A percentile compares a stretch with the other conserved stretches of the same genome.
phyloP scores from a whole-genome alignment of 768 basidiomycete species.

The Amanita exitialis region DNA sequence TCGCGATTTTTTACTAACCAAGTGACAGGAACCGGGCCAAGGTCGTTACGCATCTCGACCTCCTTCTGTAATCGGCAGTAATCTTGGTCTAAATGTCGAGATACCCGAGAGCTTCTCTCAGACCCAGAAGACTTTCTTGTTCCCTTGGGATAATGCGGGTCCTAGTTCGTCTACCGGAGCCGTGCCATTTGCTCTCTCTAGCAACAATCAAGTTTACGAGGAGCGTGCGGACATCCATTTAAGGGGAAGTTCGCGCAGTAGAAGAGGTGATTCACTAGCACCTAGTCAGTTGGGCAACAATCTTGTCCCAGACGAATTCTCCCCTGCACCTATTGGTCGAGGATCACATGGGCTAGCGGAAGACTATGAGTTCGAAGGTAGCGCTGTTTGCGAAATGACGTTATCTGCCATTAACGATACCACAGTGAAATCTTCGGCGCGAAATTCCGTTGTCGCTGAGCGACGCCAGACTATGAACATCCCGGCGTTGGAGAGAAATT shows the following conservation, averaged over 20 bases:
- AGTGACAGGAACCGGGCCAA: conserved; percentile 72
- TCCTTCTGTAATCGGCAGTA: conserved; percentile 35
- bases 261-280: conserved; percentile 46
- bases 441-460: conserved; percentile 21
- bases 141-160: conserved; percentile 81
- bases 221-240: conserved; percentile 43
- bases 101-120: conserved; percentile 27
- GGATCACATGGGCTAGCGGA: conserved; percentile 39
- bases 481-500: conserved; percentile 61
- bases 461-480: conserved; percentile 44
- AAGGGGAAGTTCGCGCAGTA: conserved; percentile 44
- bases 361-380: conserved; percentile 63
- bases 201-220: conserved; percentile 36
- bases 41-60: conserved; percentile 62
- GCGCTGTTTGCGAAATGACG: conserved; percentile 10
- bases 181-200: conserved; percentile 20
- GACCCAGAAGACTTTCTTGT: conserved; percentile 62
- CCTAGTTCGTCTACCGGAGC: conserved; percentile 47
- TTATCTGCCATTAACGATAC: neutral
- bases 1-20: neutral
- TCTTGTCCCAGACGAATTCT: conserved; percentile 32
- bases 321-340: conserved; percentile 38
- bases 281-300: conserved; percentile 36
- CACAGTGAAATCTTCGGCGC: conserved; percentile 6
- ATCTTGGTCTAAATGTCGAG: conserved; percentile 36